Base-by-base conservation (phyloP, 2,329 filamentous ascomycete species). In the Paraphaeosphaeria sporulosa region DNA sequence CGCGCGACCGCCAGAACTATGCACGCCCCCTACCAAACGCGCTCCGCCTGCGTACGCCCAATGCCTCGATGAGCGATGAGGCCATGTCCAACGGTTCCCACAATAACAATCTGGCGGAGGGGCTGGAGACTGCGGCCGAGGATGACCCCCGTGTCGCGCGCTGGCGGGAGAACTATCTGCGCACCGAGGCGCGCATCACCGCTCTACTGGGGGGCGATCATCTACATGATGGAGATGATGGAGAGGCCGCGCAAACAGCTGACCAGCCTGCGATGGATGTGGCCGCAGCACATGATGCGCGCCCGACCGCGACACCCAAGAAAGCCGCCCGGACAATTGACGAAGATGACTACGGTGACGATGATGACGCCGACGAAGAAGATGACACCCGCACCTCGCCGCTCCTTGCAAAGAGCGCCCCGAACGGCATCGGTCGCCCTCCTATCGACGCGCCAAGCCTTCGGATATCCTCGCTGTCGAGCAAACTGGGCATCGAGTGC, bases 331-430 rank as follows among this genome's bases (percentile, higher is more conserved):
- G 92, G 71, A 84, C 87, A 75, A 93, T 94, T 84, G 88, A 93
- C 70, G 92, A 94, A 76, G 90, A 93, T 71, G 90, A 94, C 79
- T 94, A 94, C 73, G 91, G 90, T 67, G 91, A 94, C 70, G 93
- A 97, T 59, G 87, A 88, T 30, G 85, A 86, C 9, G 86, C 86
- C 34, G 84, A 84, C 32, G 78, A 81, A 25, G 79, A 80, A 40
- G 73, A 76, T 23, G 75, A 74, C 38, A 79, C 79, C 43, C 76
- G 72, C 61, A 77, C 80, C 65, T 85, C 81, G 55, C 82, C 78
- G 63, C 81, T 84, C 46, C 82, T 83, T 71, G 74, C 81, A 21
- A 83, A 83, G 67, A 83, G 82, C 64, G 71, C 86, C 82, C n/a
- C 83, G 83, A 67, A 81, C 83, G 69, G 80, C 54, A 82, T 69